phyloP scores from a whole-genome alignment of 1,139 yeast species.

The Debaryomyces coudertii region DNA sequence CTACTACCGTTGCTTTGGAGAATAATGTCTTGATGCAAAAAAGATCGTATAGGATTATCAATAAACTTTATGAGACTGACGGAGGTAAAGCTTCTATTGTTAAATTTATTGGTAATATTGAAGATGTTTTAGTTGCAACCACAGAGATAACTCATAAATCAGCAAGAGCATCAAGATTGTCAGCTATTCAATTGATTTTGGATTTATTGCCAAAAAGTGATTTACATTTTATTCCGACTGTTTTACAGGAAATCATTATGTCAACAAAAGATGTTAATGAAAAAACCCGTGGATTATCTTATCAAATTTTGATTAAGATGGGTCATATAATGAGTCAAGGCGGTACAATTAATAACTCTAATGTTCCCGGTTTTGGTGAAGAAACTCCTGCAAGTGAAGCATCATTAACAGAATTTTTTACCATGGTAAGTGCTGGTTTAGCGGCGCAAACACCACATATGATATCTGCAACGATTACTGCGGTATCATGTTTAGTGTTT shows the following conservation, averaged over 20 bases:
- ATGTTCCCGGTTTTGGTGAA: constrained; percentile 69
- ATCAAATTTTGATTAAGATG: constrained; percentile 75
- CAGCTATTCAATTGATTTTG: constrained; percentile 64
- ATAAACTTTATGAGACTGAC: constrained; percentile 70
- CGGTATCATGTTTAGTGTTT: constrained; percentile 81
- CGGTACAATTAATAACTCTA: constrained; percentile 65
- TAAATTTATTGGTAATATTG: constrained; percentile 59
- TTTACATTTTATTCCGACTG: constrained; percentile 75
- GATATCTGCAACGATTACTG: constrained; percentile 95
- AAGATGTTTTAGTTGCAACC: constrained; percentile 59
- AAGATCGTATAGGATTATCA: constrained; percentile 81
- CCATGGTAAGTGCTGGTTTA: constrained; percentile 94
- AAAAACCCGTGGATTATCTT: constrained; percentile 84
- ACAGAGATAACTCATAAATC: constrained; percentile 66
- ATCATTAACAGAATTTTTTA: constrained; percentile 77
- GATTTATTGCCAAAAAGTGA: constrained; percentile 63
- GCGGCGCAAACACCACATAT: constrained; percentile 93
- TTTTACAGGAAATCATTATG: constrained; percentile 84
- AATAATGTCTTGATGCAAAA: constrained; percentile 78
- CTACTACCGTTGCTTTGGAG: constrained; percentile 58
- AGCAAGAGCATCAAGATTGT: constrained; percentile 80
- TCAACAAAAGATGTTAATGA: constrained; percentile 94
- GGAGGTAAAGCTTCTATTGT: constrained; percentile 58
- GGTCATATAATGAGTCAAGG: constrained; percentile 78
- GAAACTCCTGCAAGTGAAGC: constrained; percentile 67